Percentiles rank a stretch among this genome's conserved stretches.
Evolutionary conservation across 805 yeast genomes (phyloP).

Genomic region (Zygoascus ofunaensis): DNA sequence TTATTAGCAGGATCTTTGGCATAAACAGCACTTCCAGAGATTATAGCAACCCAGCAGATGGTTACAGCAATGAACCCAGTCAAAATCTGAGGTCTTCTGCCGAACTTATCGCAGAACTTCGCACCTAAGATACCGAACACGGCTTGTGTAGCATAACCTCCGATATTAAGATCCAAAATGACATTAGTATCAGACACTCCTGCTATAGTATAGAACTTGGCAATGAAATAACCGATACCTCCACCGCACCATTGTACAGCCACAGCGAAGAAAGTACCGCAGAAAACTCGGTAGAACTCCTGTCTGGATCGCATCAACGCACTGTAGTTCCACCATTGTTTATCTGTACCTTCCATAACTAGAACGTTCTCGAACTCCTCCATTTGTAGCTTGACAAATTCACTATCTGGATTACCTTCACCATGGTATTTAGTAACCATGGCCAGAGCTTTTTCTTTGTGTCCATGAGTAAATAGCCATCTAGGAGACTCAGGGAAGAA

Average conservation of each 20-base stretch:
- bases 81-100: slow-evolving; percentile 25
- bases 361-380: slow-evolving; percentile 14
- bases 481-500: slow-evolving; percentile 19
- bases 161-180: slow-evolving; percentile 20
- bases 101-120: slow-evolving; percentile 21
- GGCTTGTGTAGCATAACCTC: slow-evolving; percentile 5
- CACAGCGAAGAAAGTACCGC: slow-evolving; percentile 10
- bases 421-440: slow-evolving; percentile 16
- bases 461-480: slow-evolving; percentile 16
- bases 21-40: slow-evolving; percentile 21
- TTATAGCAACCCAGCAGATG: slow-evolving; percentile 30
- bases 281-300: slow-evolving; percentile 14
- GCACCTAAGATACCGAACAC: slow-evolving; percentile 18
- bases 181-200: slow-evolving; percentile 11
- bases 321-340: slow-evolving; percentile 18
- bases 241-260: slow-evolving; percentile 12
- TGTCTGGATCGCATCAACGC: slow-evolving; percentile 13
- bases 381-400: slow-evolving; percentile 13
- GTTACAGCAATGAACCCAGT: slow-evolving; percentile 18
- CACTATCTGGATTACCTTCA: slow-evolving; percentile 10
- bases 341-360: slow-evolving; percentile 15
- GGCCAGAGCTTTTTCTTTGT: slow-evolving; percentile 13
- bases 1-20: slow-evolving; percentile 20
- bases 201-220: slow-evolving; percentile 12
- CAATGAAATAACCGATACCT: slow-evolving; percentile 15